phyloP scores from a whole-genome alignment of 768 basidiomycete genomes.

The Baorangia bicolor region DNA sequence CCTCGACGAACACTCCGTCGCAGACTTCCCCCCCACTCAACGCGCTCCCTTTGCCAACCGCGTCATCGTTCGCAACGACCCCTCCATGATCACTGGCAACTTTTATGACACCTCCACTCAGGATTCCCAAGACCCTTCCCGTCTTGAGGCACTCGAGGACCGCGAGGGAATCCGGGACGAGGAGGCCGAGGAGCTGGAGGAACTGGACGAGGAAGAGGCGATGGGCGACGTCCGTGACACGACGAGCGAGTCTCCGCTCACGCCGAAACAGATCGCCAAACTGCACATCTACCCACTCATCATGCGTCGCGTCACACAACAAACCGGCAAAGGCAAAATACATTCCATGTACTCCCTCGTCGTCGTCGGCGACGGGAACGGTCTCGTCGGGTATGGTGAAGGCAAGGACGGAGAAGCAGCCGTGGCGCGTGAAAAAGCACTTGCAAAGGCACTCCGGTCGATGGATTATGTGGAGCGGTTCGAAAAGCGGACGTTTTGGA shows the following conservation, averaged over 20 bases:
- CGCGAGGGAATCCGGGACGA: constrained; percentile 9
- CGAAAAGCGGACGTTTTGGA: constrained; percentile 94
- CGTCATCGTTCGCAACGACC: constrained; percentile 68
- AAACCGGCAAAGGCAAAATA: constrained; percentile 94
- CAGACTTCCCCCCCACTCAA: constrained; percentile 51
- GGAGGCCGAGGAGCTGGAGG: constrained; percentile 18
- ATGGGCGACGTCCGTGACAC: constrained; percentile 16
- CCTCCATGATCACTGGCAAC: constrained; percentile 56
- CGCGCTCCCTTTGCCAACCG: constrained; percentile 57
- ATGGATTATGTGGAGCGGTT: constrained; percentile 95
- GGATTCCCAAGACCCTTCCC: not conserved
- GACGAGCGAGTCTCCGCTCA: constrained; percentile 17
- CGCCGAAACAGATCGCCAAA: constrained; percentile 25
- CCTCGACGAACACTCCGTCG: constrained; percentile 57
- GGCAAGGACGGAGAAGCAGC: constrained; percentile 62
- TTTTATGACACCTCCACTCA: constrained; percentile 24
- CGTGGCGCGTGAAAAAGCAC: constrained; percentile 57
- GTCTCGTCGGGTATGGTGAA: constrained; percentile 79
- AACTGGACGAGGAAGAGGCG: constrained; percentile 20
- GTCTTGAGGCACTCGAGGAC: constrained; percentile 3
- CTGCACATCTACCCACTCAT: constrained; percentile 44
- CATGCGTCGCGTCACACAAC: constrained; percentile 67
- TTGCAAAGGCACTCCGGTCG: constrained; percentile 70
- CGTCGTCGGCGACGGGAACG: constrained; percentile 81
- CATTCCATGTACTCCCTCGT: constrained; percentile 58